These are phyloP conservation scores for Trichosanthes cucumerina DNA, from an alignment of 306 rosid species.

Conservation along the genomic window DNA sequence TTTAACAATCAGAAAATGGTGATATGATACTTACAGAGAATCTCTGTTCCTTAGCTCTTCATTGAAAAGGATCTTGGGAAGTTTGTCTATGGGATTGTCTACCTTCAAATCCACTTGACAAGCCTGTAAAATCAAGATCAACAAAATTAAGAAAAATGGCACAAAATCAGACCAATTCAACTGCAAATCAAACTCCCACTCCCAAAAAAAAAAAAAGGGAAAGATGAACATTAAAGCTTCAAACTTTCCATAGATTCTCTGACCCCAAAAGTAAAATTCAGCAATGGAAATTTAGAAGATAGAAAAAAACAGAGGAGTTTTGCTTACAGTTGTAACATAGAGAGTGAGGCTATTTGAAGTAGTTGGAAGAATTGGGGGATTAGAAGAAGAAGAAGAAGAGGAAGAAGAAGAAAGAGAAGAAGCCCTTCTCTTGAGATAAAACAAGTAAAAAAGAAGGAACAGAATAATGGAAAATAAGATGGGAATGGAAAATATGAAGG, in stretches of 20 bases:
- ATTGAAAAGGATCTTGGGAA: conserved; percentile 52
- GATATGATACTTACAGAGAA: conserved; percentile 40
- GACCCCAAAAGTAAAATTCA: background rate
- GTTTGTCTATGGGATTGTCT: conserved; percentile 44
- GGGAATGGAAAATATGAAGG: conserved; percentile 88
- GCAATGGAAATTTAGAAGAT: background rate
- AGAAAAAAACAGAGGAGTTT: background rate
- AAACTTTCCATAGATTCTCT: background rate
- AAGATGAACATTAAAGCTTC: background rate
- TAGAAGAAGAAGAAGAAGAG: conserved; percentile 25
- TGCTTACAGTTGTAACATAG: conserved; percentile 35
- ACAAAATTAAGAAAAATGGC: background rate
- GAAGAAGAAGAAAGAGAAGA: conserved; percentile 23
- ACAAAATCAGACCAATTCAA: background rate
- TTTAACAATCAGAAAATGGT: background rate
- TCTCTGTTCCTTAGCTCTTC: conserved; percentile 54
- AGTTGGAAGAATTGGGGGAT: conserved; percentile 30
- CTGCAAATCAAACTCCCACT: background rate
- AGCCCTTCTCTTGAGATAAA: conserved; percentile 74
- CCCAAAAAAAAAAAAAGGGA: too few species aligned
- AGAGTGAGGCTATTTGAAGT: conserved; percentile 21
- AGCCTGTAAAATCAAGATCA: background rate
- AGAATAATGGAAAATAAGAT: conserved; percentile 74
- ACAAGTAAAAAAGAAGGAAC: conserved; percentile 16
- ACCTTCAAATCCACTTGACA: conserved; percentile 47